Evolutionary conservation across 345 rosid genomes (phyloP).

Genomic region (Bretschneidera sinensis): DNA sequence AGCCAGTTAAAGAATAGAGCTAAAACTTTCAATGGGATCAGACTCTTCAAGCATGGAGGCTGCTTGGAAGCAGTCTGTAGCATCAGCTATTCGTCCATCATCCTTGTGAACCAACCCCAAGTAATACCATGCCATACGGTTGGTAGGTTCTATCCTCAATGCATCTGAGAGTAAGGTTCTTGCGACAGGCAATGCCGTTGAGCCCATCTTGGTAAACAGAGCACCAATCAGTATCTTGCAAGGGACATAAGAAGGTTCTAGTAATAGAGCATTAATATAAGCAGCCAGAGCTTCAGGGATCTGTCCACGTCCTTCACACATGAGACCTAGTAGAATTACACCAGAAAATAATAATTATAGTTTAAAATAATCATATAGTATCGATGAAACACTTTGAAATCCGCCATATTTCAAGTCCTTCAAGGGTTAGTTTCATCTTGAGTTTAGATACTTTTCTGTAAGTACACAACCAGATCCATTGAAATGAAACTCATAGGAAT

Average conservation of each 20-base stretch:
- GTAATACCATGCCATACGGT: conserved; percentile 79
- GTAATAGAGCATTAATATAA: conserved; percentile 50
- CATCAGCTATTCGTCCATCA: conserved; percentile 86
- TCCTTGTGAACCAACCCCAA: conserved; percentile 72
- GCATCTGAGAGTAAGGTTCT: conserved; percentile 88
- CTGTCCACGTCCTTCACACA: conserved; percentile 67
- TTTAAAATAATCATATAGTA: not conserved
- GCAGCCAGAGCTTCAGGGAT: conserved; percentile 43
- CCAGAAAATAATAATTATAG: conserved; percentile 2
- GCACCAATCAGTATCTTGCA: conserved; percentile 63
- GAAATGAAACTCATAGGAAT: not conserved
- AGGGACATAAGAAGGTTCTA: conserved; percentile 61
- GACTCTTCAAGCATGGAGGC: conserved; percentile 94
- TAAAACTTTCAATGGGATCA: conserved; percentile 84
- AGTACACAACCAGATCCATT: not conserved
- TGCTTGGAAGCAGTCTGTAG: conserved; percentile 88
- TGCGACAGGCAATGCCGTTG: conserved; percentile 63
- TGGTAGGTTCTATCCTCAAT: conserved; percentile 80
- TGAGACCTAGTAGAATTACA: conserved; percentile 43
- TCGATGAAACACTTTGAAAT: not conserved
- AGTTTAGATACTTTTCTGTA: too few relatives aligned
- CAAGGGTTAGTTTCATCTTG: too few relatives aligned
- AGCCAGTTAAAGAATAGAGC: conserved; percentile 42
- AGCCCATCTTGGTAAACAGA: conserved; percentile 47
- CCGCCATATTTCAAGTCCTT: not conserved